phyloP scores from a whole-genome alignment of 2,329 filamentous ascomycete genomes.

The Tympanopsis confertula region DNA sequence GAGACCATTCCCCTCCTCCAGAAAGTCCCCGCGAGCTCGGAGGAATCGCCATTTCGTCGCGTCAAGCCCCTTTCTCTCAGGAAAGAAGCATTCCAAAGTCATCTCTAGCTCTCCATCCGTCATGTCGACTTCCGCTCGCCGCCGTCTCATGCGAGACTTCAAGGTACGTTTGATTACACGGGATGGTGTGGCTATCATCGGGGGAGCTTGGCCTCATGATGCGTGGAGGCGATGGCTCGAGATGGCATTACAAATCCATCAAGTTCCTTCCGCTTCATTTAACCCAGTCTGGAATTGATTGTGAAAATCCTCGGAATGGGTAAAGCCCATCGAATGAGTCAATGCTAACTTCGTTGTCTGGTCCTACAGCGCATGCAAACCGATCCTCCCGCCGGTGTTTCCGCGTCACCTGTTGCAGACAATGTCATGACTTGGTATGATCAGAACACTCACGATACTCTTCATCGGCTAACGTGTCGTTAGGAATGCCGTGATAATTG shows the following conservation, averaged over 20 bases:
- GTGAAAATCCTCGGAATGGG: no score
- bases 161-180: conserved; percentile 52
- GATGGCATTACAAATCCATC: no score
- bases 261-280: no score
- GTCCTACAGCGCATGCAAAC: conserved; percentile 84
- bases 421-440: conserved; percentile 92
- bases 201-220: conserved; percentile 6
- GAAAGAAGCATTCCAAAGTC: no score
- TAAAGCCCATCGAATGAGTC: no score
- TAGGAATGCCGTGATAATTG: conserved; percentile 98
- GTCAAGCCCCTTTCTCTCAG: no score
- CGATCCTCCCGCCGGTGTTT: conserved; percentile 91
- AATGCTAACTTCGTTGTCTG: conserved; percentile 9
- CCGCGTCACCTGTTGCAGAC: conserved; percentile 86
- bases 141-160: conserved; percentile 97
- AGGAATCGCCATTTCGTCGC: no score
- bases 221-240: no score
- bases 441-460: conserved; percentile 3
- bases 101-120: no score
- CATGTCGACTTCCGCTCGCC: conserved; percentile 89
- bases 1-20: no score
- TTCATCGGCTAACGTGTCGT: conserved; percentile 4
- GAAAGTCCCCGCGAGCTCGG: no score
- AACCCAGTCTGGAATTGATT: no score
- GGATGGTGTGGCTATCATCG: conserved; percentile 7